Evolutionary conservation across 257 asterid genomes (phyloP).

Genomic region (Solanum sparsipilum): DNA sequence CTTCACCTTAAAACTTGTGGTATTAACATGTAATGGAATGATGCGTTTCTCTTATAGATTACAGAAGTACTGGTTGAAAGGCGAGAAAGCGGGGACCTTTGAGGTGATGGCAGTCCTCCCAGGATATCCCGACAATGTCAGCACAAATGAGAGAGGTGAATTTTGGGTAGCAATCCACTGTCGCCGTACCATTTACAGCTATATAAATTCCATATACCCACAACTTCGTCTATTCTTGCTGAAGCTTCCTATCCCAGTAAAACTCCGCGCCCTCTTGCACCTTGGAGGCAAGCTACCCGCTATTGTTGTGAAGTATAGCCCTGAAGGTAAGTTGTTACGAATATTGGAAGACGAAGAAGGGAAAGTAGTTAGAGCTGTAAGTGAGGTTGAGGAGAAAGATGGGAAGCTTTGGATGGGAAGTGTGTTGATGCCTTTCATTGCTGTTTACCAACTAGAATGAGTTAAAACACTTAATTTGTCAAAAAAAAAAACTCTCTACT

Average conservation of each 20-base stretch:
- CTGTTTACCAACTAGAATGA: conserved; percentile 48
- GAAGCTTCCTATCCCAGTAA: conserved; percentile 69
- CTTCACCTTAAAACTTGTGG: background rate
- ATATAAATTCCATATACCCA: conserved; percentile 37
- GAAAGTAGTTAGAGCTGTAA: conserved; percentile 68
- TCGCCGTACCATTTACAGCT: conserved; percentile 46
- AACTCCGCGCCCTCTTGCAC: conserved; percentile 55
- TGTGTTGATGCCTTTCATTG: conserved; percentile 73
- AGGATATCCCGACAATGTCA: conserved; percentile 77
- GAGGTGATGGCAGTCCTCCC: conserved; percentile 65
- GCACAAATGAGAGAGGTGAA: conserved; percentile 70
- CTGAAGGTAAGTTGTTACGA: conserved; percentile 60
- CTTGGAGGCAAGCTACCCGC: conserved; percentile 60
- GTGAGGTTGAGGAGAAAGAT: conserved; percentile 85
- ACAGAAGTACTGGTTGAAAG: conserved; percentile 79
- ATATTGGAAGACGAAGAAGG: conserved; percentile 75
- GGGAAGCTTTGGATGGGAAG: conserved; percentile 96
- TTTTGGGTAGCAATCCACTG: conserved; percentile 89
- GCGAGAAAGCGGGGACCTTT: conserved; percentile 63
- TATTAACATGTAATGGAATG: background rate
- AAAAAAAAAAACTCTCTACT: background rate
- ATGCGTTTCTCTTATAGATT: conserved; percentile 29
- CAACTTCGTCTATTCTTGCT: conserved; percentile 36
- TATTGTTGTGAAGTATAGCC: conserved; percentile 50
- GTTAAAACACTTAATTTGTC: background rate